Evolutionary conservation across 805 yeast genomes (phyloP), one percentile per base, ranked within the genome.

Genomic region (Tetrapisispora arboricola): DNA sequence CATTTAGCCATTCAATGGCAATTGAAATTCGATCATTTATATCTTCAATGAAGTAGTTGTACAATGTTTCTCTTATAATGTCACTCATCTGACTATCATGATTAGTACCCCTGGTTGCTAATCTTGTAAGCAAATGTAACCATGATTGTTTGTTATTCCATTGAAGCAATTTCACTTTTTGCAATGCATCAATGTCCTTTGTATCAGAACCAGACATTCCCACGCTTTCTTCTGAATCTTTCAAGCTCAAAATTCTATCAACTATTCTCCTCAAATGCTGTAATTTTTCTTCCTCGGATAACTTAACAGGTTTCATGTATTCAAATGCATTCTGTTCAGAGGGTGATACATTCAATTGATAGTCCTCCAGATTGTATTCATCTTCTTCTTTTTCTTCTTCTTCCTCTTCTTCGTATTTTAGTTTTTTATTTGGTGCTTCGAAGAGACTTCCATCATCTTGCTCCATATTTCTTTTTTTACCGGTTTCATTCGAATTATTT

Each of bases 1-100:
- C 98, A 53, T 83, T 88, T 41, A 92, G 65, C 99, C 99, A 92
- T 47, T 83, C 87, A 29, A 90, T 77, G 16, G 86, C 78, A 27
- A 80, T 63, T 44, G 84, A 94, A 11, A 88, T 70, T 27, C 90
- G 67, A 9, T 67, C 68, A 41, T 81, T 81, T 50, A 88, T 78
- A 54, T 83, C 84, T 10, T 72, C 78, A 51, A 84, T 67, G 41
- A 86, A 79, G 55, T 81, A 84, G 15, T 78, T 76, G 45, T 81
- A 80, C 10, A 92, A 64, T 18, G 85, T 75, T 18, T 73, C 76
- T 49, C 96, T 70, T 11, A 90, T 74, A 44, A 76, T 56, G 41
- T 76, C 73, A 45, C 84, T 68, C 57, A 75, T 68, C 35, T 67
- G 74, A 22, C 61, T 60, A 20, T 63, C 53, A 31, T 55, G 53